A percentile compares a stretch with the other conserved stretches of the same genome.
phyloP scores from a whole-genome alignment of 345 rosid genomes.

The Eucalyptus microcorys region DNA sequence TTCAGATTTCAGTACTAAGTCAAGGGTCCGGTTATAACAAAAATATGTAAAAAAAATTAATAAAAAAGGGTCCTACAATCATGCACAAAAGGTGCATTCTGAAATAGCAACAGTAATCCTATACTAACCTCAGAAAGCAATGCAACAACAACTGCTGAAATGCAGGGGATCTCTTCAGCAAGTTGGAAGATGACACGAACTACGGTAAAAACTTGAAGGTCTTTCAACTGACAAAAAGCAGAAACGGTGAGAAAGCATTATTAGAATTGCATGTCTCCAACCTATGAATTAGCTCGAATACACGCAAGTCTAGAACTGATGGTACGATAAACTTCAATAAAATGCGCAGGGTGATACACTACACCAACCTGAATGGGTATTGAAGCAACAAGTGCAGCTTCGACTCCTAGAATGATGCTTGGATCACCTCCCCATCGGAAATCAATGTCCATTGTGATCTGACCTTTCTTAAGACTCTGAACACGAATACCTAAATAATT shows the following conservation, averaged over 20 bases:
- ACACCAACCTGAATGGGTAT: constrained; percentile 88
- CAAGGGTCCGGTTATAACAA: not conserved
- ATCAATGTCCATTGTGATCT: constrained; percentile 92
- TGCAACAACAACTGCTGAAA: constrained; percentile 96
- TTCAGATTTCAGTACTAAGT: not conserved
- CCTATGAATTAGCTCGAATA: not conserved
- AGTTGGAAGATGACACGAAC: constrained; percentile 96
- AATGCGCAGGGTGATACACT: not conserved
- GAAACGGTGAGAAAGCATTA: not conserved
- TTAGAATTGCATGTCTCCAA: not conserved
- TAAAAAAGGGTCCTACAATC: not conserved
- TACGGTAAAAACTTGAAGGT: constrained; percentile 93
- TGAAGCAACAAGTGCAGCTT: constrained; percentile 93
- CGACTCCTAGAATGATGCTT: constrained; percentile 82
- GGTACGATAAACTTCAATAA: not conserved
- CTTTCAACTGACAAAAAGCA: constrained; percentile 55
- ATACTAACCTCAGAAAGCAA: constrained; percentile 77
- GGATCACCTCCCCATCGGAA: constrained; percentile 99
- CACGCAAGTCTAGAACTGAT: not conserved
- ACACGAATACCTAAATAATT: constrained; percentile 78
- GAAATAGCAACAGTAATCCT: not conserved
- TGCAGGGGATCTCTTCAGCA: constrained; percentile 94
- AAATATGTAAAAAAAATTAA: too few relatives aligned
- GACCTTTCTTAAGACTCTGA: constrained; percentile 96
- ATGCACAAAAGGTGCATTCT: not conserved